A percentile compares a stretch with the other conserved stretches of the same genome.
These are phyloP conservation scores for Diaporthe batatas DNA, from an alignment of 2,329 filamentous ascomycete species.

Conservation along the genomic window DNA sequence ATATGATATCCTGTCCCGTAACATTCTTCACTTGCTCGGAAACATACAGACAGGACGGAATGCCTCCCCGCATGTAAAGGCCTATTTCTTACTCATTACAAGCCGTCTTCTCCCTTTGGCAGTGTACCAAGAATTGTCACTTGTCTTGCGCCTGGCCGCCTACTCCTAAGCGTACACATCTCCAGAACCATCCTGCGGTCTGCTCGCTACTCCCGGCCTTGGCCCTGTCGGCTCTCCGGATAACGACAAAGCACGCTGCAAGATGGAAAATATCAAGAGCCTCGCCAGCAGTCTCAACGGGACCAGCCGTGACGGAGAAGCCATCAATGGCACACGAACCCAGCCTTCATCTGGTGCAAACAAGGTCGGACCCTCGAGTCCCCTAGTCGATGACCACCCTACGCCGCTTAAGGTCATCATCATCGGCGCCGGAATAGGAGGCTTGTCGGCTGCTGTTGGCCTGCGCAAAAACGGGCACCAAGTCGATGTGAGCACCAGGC, in stretches of 20 bases:
- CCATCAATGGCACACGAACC: background rate
- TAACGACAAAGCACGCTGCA: background rate
- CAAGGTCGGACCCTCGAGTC: constrained; percentile 37
- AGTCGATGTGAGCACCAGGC: constrained; percentile 52
- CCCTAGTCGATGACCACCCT: constrained; percentile 38
- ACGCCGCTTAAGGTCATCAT: constrained; percentile 46
- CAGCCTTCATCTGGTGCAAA: constrained; percentile 7
- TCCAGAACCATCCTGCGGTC: background rate
- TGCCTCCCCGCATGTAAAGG: background rate
- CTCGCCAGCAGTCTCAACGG: constrained; percentile 22
- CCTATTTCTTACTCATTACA: background rate
- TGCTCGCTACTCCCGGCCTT: background rate
- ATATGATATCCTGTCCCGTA: background rate
- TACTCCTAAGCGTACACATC: background rate
- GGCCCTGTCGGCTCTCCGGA: background rate
- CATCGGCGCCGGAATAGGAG: constrained; percentile 64
- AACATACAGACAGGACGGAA: background rate
- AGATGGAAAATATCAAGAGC: constrained; percentile 27
- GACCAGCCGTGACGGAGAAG: background rate
- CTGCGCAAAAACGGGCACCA: constrained; percentile 65
- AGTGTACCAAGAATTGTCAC: background rate
- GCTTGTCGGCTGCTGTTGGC: constrained; percentile 64
- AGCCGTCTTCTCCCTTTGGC: background rate
- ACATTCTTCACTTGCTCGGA: background rate
- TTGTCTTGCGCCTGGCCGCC: background rate